Conservation (phyloP, 352 stramenopile species). For the Phytopythium chamaehyphon region DNA sequence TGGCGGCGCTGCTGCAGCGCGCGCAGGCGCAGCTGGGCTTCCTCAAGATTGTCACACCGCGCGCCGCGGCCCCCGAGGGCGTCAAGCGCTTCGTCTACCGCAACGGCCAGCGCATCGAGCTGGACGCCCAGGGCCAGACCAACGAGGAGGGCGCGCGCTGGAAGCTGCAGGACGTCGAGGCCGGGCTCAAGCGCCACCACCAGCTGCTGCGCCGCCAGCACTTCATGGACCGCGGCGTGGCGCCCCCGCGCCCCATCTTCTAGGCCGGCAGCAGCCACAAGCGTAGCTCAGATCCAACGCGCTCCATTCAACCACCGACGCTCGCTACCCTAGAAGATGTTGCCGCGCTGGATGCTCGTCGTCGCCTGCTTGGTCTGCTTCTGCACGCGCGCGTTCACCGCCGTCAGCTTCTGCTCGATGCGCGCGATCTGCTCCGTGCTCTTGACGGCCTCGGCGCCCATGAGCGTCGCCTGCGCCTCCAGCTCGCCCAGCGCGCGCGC, state of each 20-base stretch:
- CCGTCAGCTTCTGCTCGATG: constrained; percentile 59
- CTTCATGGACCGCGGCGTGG: constrained; percentile 81
- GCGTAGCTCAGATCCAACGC: too few relatives aligned
- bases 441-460: constrained; percentile 60
- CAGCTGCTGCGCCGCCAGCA: constrained; percentile 78
- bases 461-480: constrained; percentile 57
- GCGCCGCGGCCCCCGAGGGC: constrained; percentile 38
- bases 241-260: constrained; percentile 35
- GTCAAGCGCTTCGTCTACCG: constrained; percentile 82
- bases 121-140: too few relatives aligned
- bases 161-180: constrained; percentile 71
- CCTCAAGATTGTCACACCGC: constrained; percentile 84
- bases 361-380: constrained; percentile 67
- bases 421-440: constrained; percentile 74
- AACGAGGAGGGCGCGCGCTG: constrained; percentile 63
- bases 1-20: constrained; percentile 64
- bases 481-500: constrained; percentile 60
- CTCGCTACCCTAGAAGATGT: constrained; percentile 29
- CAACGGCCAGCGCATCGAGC: constrained; percentile 69
- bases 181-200: constrained; percentile 64
- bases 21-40: constrained; percentile 81
- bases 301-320: background rate
- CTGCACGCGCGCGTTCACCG: constrained; percentile 64
- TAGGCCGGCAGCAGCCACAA: too few relatives aligned
- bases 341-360: constrained; percentile 25